Percentiles rank a stretch among this genome's conserved stretches.
Evolutionary conservation across 148 eudicot genomes (phyloP).

Genomic region (Diospyros lotus): DNA sequence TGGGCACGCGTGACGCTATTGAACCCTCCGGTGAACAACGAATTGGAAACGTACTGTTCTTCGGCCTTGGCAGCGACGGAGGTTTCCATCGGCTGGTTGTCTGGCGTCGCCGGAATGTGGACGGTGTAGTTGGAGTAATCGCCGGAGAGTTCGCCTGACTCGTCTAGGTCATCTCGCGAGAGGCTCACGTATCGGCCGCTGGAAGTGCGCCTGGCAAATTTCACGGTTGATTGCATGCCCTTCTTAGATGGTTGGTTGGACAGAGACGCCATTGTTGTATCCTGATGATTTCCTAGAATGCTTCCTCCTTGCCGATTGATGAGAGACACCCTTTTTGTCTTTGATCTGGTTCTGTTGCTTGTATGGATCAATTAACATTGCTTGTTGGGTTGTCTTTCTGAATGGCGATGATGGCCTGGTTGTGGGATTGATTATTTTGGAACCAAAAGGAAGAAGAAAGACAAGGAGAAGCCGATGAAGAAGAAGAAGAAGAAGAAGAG

Average conservation of each 20-base stretch:
- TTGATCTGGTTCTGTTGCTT: too few relatives aligned
- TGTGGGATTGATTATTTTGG: too few relatives aligned
- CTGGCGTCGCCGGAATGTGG: constrained; percentile 77
- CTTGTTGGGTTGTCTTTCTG: too few relatives aligned
- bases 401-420: too few relatives aligned
- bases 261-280: constrained; percentile 9
- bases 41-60: constrained; percentile 79
- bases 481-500: too few relatives aligned
- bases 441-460: too few relatives aligned
- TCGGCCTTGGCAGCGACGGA: constrained; percentile 74
- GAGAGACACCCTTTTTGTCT: too few relatives aligned
- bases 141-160: constrained; percentile 54
- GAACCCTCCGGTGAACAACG: constrained; percentile 78
- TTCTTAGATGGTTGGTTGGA: constrained; percentile 13
- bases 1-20: constrained; percentile 87
- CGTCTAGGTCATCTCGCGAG: constrained; percentile 65
- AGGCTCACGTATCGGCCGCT: constrained; percentile 71
- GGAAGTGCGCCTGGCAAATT: constrained; percentile 67
- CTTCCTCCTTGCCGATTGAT: too few relatives aligned
- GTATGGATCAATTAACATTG: too few relatives aligned
- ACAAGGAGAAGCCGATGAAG: too few relatives aligned
- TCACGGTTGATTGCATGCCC: constrained; percentile 37
- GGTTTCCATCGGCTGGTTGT: constrained; percentile 75
- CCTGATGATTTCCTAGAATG: too few relatives aligned
- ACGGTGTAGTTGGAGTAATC: constrained; percentile 73